Evolutionary conservation across 2,329 filamentous ascomycete genomes (phyloP).

Genomic region (Colletotrichum paranaense): DNA sequence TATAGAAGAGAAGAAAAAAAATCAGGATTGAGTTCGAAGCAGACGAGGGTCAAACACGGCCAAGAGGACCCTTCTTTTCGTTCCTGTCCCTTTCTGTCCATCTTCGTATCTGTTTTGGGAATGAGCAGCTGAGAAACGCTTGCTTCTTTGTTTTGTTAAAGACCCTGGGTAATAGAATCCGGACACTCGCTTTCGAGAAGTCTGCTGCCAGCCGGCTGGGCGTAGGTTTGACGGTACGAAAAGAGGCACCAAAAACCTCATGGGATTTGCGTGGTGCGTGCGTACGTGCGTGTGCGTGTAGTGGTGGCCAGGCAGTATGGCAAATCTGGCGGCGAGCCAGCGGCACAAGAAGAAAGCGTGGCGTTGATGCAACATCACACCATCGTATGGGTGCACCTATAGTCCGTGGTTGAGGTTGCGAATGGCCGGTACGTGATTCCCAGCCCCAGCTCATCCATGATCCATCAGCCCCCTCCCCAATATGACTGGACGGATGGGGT

Average conservation of each 20-base stretch:
- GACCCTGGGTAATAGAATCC: conserved; percentile 6
- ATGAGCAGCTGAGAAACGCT: conserved; percentile 1
- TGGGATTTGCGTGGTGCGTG: background rate
- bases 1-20: background rate
- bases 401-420: background rate
- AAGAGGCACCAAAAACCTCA: background rate
- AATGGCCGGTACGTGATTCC: background rate
- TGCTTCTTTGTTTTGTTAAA: conserved; percentile 19
- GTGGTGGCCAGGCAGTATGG: background rate
- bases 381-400: conserved; percentile 13
- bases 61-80: conserved; percentile 29
- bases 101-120: conserved; percentile 11
- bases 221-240: conserved; percentile 18
- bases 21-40: background rate
- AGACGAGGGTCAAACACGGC: background rate
- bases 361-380: conserved; percentile 28
- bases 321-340: background rate
- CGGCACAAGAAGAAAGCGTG: conserved; percentile 20
- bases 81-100: conserved; percentile 11
- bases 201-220: conserved; percentile 9
- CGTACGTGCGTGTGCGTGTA: background rate
- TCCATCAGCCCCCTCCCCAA: background rate
- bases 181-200: background rate
- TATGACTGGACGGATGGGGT: conserved; percentile 4
- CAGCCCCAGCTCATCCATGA: background rate